Percentiles rank a stretch among this genome's conserved stretches.
Evolutionary conservation across 345 rosid species (phyloP).

Genomic region (Dipteronia sinensis): DNA sequence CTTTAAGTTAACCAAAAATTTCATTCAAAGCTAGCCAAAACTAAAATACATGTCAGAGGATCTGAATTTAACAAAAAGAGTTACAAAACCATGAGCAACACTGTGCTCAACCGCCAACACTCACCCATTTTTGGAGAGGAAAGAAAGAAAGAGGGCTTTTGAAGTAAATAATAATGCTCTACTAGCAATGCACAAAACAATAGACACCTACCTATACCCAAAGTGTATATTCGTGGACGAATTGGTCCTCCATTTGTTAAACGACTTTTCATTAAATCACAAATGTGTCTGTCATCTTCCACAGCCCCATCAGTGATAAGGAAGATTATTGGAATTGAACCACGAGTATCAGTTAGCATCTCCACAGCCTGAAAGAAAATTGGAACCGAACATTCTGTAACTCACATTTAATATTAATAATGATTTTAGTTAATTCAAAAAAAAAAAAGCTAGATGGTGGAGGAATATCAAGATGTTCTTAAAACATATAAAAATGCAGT

Average conservation of each 20-base stretch:
- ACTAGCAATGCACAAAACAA: not conserved
- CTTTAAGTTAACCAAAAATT: not conserved
- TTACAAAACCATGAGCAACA: not conserved
- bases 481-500: not conserved
- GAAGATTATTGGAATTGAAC: conserved; percentile 75
- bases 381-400: conserved; percentile 12
- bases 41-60: conserved; percentile 4
- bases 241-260: conserved; percentile 49
- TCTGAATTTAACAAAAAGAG: not conserved
- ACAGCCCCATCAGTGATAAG: conserved; percentile 93
- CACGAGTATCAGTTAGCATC: conserved; percentile 60
- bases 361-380: conserved; percentile 79
- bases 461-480: not conserved
- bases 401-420: not conserved
- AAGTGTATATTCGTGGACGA: conserved; percentile 72
- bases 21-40: not conserved
- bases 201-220: conserved; percentile 69
- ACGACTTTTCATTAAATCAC: conserved; percentile 65
- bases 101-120: not conserved
- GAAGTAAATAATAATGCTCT: not conserved
- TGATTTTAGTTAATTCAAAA: not conserved
- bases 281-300: conserved; percentile 86
- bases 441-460: not conserved
- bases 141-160: not conserved
- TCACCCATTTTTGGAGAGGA: not conserved